A percentile compares a stretch with the other conserved stretches of the same genome.
Evolutionary conservation across 805 yeast species (phyloP).

Genomic region (Saccharomycopsis guyanensis): DNA sequence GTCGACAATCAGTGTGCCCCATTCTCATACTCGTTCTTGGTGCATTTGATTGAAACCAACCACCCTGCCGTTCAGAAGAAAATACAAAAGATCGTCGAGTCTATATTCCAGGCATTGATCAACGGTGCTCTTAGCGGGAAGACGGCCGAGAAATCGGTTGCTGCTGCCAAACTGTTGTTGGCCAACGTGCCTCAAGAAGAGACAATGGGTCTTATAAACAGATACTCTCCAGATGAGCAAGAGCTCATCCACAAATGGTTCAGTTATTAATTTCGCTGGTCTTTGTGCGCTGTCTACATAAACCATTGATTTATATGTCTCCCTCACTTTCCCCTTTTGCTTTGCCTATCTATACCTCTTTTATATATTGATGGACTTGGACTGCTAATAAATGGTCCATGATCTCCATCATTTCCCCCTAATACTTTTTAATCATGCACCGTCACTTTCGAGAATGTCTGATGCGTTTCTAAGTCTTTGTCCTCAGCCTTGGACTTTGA

Average conservation of each 20-base stretch:
- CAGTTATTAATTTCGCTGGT: slow-evolving; percentile 25
- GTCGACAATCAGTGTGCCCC: slow-evolving; percentile 88
- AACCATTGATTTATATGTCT: background rate
- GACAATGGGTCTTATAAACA: slow-evolving; percentile 55
- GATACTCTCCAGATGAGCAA: slow-evolving; percentile 54
- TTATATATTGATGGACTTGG: too few relatives aligned
- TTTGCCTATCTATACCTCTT: too few relatives aligned
- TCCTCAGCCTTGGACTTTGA: too few relatives aligned
- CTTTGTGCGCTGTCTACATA: background rate
- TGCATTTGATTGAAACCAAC: slow-evolving; percentile 59
- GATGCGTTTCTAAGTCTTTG: too few relatives aligned
- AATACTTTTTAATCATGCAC: too few relatives aligned
- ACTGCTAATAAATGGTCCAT: too few relatives aligned
- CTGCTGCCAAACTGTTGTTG: slow-evolving; percentile 55
- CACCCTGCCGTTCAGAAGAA: slow-evolving; percentile 54
- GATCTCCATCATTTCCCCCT: too few relatives aligned
- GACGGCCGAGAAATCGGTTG: slow-evolving; percentile 58
- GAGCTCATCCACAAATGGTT: slow-evolving; percentile 57
- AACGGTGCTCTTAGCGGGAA: slow-evolving; percentile 60
- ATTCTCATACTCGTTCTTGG: slow-evolving; percentile 67
- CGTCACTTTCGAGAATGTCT: too few relatives aligned
- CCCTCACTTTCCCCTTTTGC: too few relatives aligned
- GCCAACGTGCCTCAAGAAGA: slow-evolving; percentile 60
- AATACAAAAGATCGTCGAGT: slow-evolving; percentile 54
- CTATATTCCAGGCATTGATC: slow-evolving; percentile 67